phyloP scores from a whole-genome alignment of 2,329 filamentous ascomycete genomes.

The Botrytis byssoidea region DNA sequence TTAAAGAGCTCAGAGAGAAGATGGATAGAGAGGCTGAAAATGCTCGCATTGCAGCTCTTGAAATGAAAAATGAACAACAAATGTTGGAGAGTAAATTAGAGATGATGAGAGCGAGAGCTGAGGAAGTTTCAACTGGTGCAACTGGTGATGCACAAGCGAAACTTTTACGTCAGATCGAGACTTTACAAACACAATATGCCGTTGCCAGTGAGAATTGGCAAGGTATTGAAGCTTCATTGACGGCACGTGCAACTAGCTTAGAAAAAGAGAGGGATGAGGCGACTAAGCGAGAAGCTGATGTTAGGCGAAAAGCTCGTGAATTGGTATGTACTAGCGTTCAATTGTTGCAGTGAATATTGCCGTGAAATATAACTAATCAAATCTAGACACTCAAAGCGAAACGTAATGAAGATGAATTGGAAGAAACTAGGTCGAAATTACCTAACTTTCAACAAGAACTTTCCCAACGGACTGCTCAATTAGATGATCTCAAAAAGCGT shows the following conservation, averaged over 20 bases:
- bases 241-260: conserved; percentile 71
- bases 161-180: conserved; percentile 89
- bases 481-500: conserved; percentile 62
- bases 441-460: conserved; percentile 64
- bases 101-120: conserved; percentile 76
- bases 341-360: neutral
- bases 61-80: conserved; percentile 74
- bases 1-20: conserved; percentile 71
- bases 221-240: conserved; percentile 83
- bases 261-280: conserved; percentile 93
- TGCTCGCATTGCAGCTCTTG: conserved; percentile 65
- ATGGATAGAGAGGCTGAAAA: conserved; percentile 71
- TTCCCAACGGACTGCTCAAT: conserved; percentile 55
- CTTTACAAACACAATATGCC: conserved; percentile 89
- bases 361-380: conserved; percentile 34
- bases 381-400: conserved; percentile 60
- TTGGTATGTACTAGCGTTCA: conserved; percentile 54
- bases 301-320: conserved; percentile 87
- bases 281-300: conserved; percentile 76
- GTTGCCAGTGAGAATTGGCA: conserved; percentile 98
- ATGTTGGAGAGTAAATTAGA: conserved; percentile 88
- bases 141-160: conserved; percentile 85
- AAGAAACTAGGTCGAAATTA: conserved; percentile 64
- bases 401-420: conserved; percentile 74
- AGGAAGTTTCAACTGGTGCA: conserved; percentile 82